Base-by-base conservation (phyloP, 1,284 basidiomycete species). In the Naganishia sp. region DNA sequence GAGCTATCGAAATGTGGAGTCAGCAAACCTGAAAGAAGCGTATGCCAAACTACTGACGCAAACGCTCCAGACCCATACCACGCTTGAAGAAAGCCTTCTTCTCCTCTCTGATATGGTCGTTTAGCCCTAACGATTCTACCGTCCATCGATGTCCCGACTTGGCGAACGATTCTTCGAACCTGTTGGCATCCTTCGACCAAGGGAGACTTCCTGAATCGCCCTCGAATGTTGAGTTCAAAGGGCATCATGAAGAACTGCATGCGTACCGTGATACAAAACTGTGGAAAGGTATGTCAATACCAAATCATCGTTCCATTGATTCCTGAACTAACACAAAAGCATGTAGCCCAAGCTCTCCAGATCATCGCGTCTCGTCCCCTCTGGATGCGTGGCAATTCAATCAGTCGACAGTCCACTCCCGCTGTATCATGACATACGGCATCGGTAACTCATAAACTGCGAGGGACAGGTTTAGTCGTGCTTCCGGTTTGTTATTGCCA, bases 401-500 rank as follows among this genome's bases (percentile, higher is more conserved):
- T 28, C 31, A 21, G 17, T 17, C 51, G 41, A n/a, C 15, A 7
- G n/a, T 4, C 17, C 23, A 18, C n/a, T 42, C 39, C 23, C 10
- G 10, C 5, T 4, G 6, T 25, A 23, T 18, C 7, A 1, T 11
- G 0, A 55, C 67, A 35, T 25, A 68, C 67, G 51, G 45, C 67
- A 68, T 45, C 67, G 67, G 23, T 55, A 46, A 41, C 67, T 68
- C 67, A 68, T 68, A 25, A 68, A 68, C 67, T 68, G 21, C 10
- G 6, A 17, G 17, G 15, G 18, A 35, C 6, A 13, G 25, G 28
- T 21, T 11, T 6, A 15, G 1, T 35, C 25, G 6, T 10, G 23
- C 23, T 25, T 15, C 23, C 25, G 28, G 3, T 35, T 3, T 35
- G 7, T 5, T 31, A 21, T 18, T 11, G 13, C 6, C 35, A 31